Base-by-base conservation (phyloP, 345 rosid species). In the Linum usitatissimum region DNA sequence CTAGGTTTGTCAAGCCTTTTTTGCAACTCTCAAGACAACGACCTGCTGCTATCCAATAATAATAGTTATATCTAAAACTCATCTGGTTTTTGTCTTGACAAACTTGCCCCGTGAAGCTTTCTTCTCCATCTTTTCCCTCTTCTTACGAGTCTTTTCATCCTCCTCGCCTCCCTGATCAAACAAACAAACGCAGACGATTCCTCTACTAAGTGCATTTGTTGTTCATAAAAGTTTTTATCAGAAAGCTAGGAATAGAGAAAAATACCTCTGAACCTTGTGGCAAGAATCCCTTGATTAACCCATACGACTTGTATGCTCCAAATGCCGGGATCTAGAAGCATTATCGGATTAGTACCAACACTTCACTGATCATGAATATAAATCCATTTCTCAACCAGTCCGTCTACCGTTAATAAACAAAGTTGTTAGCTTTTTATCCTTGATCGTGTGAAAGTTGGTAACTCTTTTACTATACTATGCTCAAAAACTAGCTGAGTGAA, bases 101-200 rank as follows among this genome's bases (percentile, higher is more conserved):
- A 76, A 76, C 81, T 81, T 90, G 66, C 72, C 76, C 67, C 86
- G 77, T 3, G 94, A 83, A 61, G 88, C 84, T 67, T 81, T 83
- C 76, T 71, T 91, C 87, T 91, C 98, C 88, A 91, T 78, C 83
- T 84, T 91, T 76, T 88, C 95, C 66, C 95, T 82, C 78, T 88
- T 86, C 70, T 86, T 86, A 61, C 95, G 90, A 30, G 84, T 78
- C 73, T 91, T 91, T 60, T 88, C 96, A 66, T 88, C 98, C 74
- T 86, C 95, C 54, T 5, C 72, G 18, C 59, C 84, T 68, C 85
- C 94, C 96, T 91, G 60, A 51, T 61, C 58, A 42, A 79, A 57
- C 18, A 36, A 45, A 55, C 38, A 0, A 1, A 64, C 7, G 51
- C 13, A 68, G 10, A 34, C 34, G 30, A 54, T 17, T 40, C 18